These are phyloP conservation scores for Xylaria venustula DNA, from an alignment of 495 filamentous ascomycete species.

Conservation along the genomic window DNA sequence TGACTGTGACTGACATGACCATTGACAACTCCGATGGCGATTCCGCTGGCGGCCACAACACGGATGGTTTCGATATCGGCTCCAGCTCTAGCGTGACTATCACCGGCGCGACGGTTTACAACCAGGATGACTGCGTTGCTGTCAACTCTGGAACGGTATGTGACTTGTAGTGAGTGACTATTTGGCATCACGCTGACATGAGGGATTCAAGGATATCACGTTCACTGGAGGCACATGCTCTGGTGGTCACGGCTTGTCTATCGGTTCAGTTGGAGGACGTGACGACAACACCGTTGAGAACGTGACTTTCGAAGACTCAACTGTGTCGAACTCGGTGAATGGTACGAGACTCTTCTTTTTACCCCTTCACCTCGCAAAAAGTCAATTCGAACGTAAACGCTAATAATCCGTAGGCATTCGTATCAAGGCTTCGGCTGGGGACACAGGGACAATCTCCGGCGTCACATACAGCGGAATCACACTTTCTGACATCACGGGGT, in stretches of 20 bases:
- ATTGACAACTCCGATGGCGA: slow-evolving; percentile 63
- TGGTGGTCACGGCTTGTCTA: slow-evolving; percentile 67
- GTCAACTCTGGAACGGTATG: slow-evolving; percentile 55
- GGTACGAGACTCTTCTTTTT: not conserved
- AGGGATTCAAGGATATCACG: slow-evolving; percentile 37
- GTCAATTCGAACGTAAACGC: not conserved
- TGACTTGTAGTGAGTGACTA: not conserved
- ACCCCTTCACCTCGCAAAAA: no score
- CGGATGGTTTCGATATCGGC: slow-evolving; percentile 65
- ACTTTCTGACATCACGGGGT: not conserved
- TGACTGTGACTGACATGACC: slow-evolving; percentile 51
- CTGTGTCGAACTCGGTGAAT: slow-evolving; percentile 32
- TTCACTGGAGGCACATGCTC: slow-evolving; percentile 54
- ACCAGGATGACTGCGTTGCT: slow-evolving; percentile 65
- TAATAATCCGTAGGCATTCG: not conserved
- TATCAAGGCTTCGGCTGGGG: not conserved
- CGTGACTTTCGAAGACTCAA: slow-evolving; percentile 61
- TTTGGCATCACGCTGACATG: not conserved
- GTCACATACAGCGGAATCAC: slow-evolving; percentile 3
- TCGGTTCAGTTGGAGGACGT: slow-evolving; percentile 68
- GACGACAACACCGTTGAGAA: slow-evolving; percentile 57
- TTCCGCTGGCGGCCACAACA: slow-evolving; percentile 55
- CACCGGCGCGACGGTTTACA: slow-evolving; percentile 53
- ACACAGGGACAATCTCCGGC: not conserved
- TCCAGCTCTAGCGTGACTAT: slow-evolving; percentile 51